Evolutionary conservation across 192 early-diverging fungal species (phyloP), one percentile per base, ranked within the genome.

Genomic region (Kickxella alabastrina): DNA sequence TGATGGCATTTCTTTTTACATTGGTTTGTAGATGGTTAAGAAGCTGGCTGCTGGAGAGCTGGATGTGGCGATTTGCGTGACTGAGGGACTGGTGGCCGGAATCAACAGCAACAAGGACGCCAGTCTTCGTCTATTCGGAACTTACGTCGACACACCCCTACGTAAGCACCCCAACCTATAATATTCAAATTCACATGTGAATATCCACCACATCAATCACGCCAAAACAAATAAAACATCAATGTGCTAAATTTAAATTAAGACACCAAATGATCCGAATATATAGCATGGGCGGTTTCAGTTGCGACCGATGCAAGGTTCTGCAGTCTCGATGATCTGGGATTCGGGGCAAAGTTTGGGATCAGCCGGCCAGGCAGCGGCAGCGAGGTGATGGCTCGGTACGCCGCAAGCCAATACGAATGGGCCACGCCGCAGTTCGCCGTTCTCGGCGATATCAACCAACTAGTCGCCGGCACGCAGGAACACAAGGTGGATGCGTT

Each of bases 51-150:
- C 77, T 10, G 86, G 82, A 28, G 77, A 85, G 18, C 37, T 93
- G 24, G 88, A 95, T 65, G 57, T 91, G 17, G 89, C 88, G 25
- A 87, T 95, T 42, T 89, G 90, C 19, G 81, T 95, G 34, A 95
- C 91, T 0, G 92, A 95, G 61, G 92, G 92, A 49, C 65, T 61
- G 38, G 60, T 74, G 65, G 49, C 74, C 17, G 74, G 62, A 19
- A 80, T 81, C 40, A 82, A 75, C 38, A 78, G 82, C 31, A 79
- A 83, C 51, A 72, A 68, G 17, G 71, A 66, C 23, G 36, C 37
- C 3, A 45, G 41, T 0, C 80, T 89, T 52, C 75, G 81, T 36
- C 82, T 95, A 36, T 77, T 91, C 44, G 91, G 89, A 26, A 90
- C 88, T 0, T 92, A 86, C 62, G 86, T 88, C 18, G 71, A 81